phyloP scores from a whole-genome alignment of 2,329 filamentous ascomycete species.

The Epichloe amarillans region DNA sequence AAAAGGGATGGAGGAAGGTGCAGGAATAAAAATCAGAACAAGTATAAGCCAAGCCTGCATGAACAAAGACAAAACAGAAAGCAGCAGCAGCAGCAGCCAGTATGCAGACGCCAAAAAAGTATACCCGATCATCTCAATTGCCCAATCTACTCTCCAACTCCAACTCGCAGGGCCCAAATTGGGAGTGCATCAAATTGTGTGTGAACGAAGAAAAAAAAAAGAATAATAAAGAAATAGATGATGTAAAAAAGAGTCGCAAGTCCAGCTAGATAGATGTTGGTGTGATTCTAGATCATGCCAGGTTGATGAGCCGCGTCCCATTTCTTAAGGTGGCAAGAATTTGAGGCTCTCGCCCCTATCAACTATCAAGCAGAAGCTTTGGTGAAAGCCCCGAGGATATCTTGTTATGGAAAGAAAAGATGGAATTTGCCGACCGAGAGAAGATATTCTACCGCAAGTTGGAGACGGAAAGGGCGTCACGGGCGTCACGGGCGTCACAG shows the following conservation, averaged over 20 bases:
- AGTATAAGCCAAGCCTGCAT: background rate
- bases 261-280: background rate
- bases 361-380: background rate
- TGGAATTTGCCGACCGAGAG: too few species aligned
- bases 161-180: background rate
- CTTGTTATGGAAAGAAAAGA: background rate
- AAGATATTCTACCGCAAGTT: too few species aligned
- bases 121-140: conserved; percentile 1
- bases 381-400: background rate
- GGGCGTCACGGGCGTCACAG: too few species aligned
- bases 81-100: background rate
- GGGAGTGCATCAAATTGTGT: background rate
- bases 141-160: conserved; percentile 6
- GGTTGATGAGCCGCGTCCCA: too few species aligned
- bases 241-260: background rate
- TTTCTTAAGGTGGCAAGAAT: background rate
- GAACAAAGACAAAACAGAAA: background rate
- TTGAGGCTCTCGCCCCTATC: background rate
- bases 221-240: background rate
- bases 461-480: too few species aligned
- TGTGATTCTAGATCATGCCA: background rate
- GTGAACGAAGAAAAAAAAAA: background rate
- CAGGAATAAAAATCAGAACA: background rate
- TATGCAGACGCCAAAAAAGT: conserved; percentile 10
- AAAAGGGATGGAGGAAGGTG: background rate